A percentile compares a stretch with the other conserved stretches of the same genome.
Conservation (phyloP, 176 grass and related monocot species). For the Avena atlantica region DNA sequence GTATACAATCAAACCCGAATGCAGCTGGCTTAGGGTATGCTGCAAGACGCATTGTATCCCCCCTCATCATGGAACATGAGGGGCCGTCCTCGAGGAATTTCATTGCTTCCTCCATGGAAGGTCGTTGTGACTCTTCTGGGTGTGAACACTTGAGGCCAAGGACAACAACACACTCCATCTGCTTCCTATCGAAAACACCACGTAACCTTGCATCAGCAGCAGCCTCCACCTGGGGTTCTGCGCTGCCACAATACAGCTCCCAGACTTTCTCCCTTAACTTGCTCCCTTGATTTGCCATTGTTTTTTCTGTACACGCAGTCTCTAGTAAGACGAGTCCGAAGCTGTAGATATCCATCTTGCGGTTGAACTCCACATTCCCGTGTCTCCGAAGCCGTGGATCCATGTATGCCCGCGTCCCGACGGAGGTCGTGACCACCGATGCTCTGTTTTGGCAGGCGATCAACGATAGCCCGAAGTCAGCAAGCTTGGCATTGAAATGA, state of each 20-base stretch:
- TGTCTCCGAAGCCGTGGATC: background rate
- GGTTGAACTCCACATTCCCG: background rate
- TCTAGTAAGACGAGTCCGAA: conserved; percentile 1
- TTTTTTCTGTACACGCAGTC: background rate
- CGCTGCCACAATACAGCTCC: background rate
- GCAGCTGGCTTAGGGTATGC: too few species aligned
- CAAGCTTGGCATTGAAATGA: conserved; percentile 1
- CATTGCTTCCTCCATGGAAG: background rate
- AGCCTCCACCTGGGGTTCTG: background rate
- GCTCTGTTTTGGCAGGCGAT: background rate
- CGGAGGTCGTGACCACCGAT: background rate
- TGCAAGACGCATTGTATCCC: too few species aligned
- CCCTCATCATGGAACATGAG: too few species aligned
- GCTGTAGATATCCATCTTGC: background rate
- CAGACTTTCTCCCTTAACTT: background rate
- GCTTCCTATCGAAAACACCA: background rate
- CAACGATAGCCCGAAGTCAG: background rate
- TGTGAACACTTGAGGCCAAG: background rate
- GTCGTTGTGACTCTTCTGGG: background rate
- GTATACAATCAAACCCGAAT: too few species aligned
- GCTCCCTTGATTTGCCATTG: too few species aligned
- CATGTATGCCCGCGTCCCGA: background rate
- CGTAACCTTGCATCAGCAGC: background rate
- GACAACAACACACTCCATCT: conserved; percentile 23
- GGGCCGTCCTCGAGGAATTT: background rate